Base-by-base conservation (phyloP, 441 rosid genomes). In the Bruguiera hainesii region DNA sequence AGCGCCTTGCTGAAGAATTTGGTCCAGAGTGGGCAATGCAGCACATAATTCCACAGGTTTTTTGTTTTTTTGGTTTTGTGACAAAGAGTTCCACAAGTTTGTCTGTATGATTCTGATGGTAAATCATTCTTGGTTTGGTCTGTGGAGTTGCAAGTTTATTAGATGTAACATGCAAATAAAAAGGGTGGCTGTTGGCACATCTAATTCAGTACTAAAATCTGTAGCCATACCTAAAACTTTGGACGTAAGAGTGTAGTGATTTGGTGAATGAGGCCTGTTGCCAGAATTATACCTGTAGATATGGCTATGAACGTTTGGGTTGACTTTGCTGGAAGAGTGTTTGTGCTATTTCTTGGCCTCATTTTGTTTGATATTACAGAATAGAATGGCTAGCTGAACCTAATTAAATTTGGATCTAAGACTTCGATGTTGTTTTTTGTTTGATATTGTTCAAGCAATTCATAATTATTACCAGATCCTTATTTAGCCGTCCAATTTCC, bases 1-100 rank as follows among this genome's bases (percentile, higher is more conserved):
- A 95, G 80, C 95, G 98, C 23, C 96, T 95, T 9, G 97, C 93
- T 21, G 99, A 95, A 82, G 99, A 95, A 79, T 95, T 95, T 75
- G 99, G 99, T 70, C 91, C 99, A 18, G 98, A 95, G 29, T 95
- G 99, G 99, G 98, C 98, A 66, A 95, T 92, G 99, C 91, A 88
- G 82, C 98, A 94, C 76, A 81, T 94, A 77, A 83, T 91, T 78
- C 98, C 99, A 26, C 98, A 94, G 94, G 93, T 89, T 60, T 35
- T 70, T 74, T 15, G 30, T n/a, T 26, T 18, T 61, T 49, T 63
- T 26, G 26, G 26, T 51, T 33, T 10, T 35, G 9, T 75, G 71
- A 71, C 84, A 81, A 73, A 79, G 83, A 58, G 74, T 87, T 73
- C 87, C 86, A 7, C 88, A 81, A 84, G 81, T 72, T 23, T 73